Base-by-base conservation (phyloP, 2,329 filamentous ascomycete species). In the Colletotrichum higginsianum region DNA sequence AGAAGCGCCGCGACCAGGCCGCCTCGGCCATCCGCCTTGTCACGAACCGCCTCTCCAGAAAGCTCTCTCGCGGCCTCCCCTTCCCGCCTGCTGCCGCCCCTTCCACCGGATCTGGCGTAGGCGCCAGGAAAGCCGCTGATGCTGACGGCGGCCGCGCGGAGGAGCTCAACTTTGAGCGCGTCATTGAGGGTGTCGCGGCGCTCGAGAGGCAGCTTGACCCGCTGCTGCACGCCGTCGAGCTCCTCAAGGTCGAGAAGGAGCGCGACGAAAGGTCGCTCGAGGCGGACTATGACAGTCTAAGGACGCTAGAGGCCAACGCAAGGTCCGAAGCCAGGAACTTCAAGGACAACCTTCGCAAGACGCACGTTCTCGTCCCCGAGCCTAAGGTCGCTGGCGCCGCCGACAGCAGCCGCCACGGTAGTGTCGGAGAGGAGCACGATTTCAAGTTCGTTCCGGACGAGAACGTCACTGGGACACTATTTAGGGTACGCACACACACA, bases 141-240 rank as follows among this genome's bases (percentile, higher is more conserved):
- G 67, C 35, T 64, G 74, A 47, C 61, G 72, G 52, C 71, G 71
- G 55, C 18, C 85, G 89, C 61, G 88, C 87, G 55, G 83, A 86
- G 38, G 90, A 92, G 77, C 88, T 94, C 57, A 87, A 92, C 76
- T 91, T 91, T 74, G 91, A 94, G 77, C 88, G 86, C 75, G 87
- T 91, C 16, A 82, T 92, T 11, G 88, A 91, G 75, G 87, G 86
- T n/a, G 89, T 89, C 73, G 82, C 84, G 67, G 80, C 80, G 11
- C 79, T 92, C 35, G 88, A 92, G 77, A 82, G 82, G 71, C 86
- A 88, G 80, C 86, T 94, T 6, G 90, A 89, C 18, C 89, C 91
- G 1, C 82, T 88, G 23, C 81, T 91, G 52, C 91, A 94, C 79
- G 86, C 89, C 4, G 87, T 92, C 30, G 86, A 88, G 74, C 80